Conservation (phyloP, 148 eudicot genomes). For the Vaccinium darrowii region DNA sequence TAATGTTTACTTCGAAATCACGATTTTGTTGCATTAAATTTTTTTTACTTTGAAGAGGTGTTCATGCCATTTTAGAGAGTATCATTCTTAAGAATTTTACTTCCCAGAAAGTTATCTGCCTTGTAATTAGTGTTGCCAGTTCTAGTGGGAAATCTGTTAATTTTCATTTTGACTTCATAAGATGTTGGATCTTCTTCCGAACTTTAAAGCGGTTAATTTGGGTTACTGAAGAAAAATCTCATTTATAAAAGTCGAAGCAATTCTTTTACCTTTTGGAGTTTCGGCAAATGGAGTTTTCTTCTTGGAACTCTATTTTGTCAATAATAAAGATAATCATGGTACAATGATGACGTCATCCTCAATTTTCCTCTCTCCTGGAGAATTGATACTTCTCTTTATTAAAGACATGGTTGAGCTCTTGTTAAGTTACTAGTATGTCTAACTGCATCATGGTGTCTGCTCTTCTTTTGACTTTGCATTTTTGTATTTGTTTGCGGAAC, state of each 20-base stretch:
- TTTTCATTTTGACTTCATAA: conserved; percentile 3
- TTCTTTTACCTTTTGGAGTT: neutral
- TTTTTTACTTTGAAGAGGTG: conserved; percentile 1
- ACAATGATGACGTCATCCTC: neutral
- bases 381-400: neutral
- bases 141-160: neutral
- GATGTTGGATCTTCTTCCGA: neutral
- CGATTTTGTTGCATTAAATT: neutral
- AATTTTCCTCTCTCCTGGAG: neutral
- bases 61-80: neutral
- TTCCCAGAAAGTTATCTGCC: neutral
- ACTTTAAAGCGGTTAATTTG: neutral
- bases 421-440: neutral
- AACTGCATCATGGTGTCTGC: neutral
- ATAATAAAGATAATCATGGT: neutral
- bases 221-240: neutral
- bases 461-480: neutral
- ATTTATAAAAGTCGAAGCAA: neutral
- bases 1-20: neutral
- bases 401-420: neutral
- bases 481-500: neutral
- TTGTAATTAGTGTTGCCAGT: neutral
- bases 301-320: neutral
- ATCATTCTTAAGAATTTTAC: neutral
- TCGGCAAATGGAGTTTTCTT: neutral